A percentile compares a stretch with the other conserved stretches of the same genome.
Conservation (phyloP, 176 grass and related monocot species). For the Oryza longistaminata region DNA sequence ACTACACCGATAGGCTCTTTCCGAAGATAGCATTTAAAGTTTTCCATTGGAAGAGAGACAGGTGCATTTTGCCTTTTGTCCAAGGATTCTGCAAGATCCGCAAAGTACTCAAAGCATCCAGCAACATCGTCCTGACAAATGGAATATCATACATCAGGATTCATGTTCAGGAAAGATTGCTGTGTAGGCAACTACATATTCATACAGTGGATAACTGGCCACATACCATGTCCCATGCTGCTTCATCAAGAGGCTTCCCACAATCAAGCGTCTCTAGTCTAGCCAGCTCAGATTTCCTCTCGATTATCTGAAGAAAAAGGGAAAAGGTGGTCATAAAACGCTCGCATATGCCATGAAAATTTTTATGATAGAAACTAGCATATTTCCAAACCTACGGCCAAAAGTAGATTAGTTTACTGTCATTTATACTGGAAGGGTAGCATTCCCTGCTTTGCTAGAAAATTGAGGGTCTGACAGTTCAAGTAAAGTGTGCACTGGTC, state of each 20-base stretch:
- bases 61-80: slow-evolving; percentile 83
- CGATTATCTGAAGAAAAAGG: slow-evolving; percentile 52
- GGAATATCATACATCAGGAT: slow-evolving; percentile 25
- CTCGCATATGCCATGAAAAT: not conserved
- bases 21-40: slow-evolving; percentile 75
- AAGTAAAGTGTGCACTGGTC: not conserved
- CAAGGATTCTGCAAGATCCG: slow-evolving; percentile 75
- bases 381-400: not conserved
- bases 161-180: not conserved
- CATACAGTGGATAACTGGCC: not conserved
- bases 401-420: not conserved
- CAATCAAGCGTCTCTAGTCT: slow-evolving; percentile 83
- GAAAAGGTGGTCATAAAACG: not conserved
- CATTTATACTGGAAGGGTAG: not conserved
- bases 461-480: not conserved
- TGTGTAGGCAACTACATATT: not conserved
- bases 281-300: slow-evolving; percentile 82
- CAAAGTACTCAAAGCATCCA: slow-evolving; percentile 95
- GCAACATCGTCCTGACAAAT: slow-evolving; percentile 93
- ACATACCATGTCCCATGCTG: slow-evolving; percentile 90
- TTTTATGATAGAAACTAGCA: not conserved
- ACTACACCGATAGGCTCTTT: slow-evolving; percentile 97
- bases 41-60: slow-evolving; percentile 83
- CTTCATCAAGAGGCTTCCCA: slow-evolving; percentile 97
- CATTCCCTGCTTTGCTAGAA: not conserved